Percentiles rank a stretch among this genome's conserved stretches.
Conservation (phyloP, 2,329 filamentous ascomycete genomes). For the Pseudogymnoascus verrucosus region DNA sequence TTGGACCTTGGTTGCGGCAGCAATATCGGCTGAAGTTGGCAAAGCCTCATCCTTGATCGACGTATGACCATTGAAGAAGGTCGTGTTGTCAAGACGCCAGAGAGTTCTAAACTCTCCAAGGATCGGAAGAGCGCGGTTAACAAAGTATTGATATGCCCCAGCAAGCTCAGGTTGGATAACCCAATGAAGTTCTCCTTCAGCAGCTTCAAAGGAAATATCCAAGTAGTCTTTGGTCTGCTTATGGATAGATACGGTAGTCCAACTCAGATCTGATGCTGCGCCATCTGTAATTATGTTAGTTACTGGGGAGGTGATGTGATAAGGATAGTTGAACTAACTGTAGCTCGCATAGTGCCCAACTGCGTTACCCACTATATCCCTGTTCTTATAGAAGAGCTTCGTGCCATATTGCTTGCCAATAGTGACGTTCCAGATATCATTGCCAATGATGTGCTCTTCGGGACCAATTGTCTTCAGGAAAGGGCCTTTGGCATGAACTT, state of each 20-base stretch:
- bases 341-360: slow-evolving; percentile 6
- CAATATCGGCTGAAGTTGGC: slow-evolving; percentile 36
- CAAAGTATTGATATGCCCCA: slow-evolving; percentile 49
- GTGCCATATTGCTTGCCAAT: slow-evolving; percentile 16
- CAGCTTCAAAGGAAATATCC: slow-evolving; percentile 40
- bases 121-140: slow-evolving; percentile 40
- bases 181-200: slow-evolving; percentile 44
- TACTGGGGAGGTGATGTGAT: slow-evolving; percentile 1
- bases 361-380: slow-evolving; percentile 15
- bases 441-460: slow-evolving; percentile 15
- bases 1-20: slow-evolving; percentile 39
- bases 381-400: slow-evolving; percentile 16
- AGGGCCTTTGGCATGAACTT: not conserved
- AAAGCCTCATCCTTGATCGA: slow-evolving; percentile 38
- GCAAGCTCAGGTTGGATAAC: slow-evolving; percentile 40
- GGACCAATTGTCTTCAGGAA: not conserved
- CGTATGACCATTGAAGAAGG: slow-evolving; percentile 39
- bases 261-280: slow-evolving; percentile 38
- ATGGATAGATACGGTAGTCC: slow-evolving; percentile 38
- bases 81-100: slow-evolving; percentile 41
- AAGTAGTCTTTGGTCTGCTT: slow-evolving; percentile 35
- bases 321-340: not conserved
- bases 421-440: slow-evolving; percentile 20
- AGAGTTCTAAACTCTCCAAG: slow-evolving; percentile 44
- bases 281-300: slow-evolving; percentile 31